Conservation (phyloP, 805 yeast genomes). For the Priceomyces castillae region DNA sequence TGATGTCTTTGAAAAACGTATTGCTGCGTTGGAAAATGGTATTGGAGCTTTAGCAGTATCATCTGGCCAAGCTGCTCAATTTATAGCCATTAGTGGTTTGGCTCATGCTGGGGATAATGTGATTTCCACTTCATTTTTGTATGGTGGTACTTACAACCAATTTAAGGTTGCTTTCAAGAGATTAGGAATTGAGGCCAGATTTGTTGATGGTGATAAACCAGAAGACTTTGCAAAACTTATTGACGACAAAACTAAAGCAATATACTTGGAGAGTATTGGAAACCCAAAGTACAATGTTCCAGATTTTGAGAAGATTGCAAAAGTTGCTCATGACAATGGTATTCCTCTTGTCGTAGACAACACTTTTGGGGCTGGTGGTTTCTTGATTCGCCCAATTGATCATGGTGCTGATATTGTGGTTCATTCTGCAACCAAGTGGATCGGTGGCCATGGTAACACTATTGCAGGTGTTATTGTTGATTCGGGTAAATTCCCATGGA, state of each 20-base stretch:
- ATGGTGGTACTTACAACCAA: constrained; percentile 97
- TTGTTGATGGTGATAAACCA: constrained; percentile 78
- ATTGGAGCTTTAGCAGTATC: constrained; percentile 84
- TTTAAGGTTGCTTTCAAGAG: constrained; percentile 90
- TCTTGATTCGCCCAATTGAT: constrained; percentile 75
- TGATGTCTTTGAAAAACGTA: constrained; percentile 85
- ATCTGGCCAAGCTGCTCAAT: constrained; percentile 98
- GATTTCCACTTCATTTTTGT: constrained; percentile 78
- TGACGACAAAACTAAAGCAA: constrained; percentile 85
- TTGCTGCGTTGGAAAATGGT: constrained; percentile 92
- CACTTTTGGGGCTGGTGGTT: constrained; percentile 97
- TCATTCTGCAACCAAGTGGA: constrained; percentile 97
- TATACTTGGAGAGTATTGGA: constrained; percentile 87
- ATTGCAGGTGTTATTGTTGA: constrained; percentile 90
- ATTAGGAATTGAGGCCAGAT: constrained; percentile 80
- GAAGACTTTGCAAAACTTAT: constrained; percentile 70
- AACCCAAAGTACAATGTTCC: constrained; percentile 93
- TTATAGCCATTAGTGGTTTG: constrained; percentile 75
- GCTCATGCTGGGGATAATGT: constrained; percentile 90
- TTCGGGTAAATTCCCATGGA: constrained; percentile 92
- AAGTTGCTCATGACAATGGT: constrained; percentile 81
- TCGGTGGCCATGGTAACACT: constrained; percentile 95
- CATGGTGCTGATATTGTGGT: constrained; percentile 90
- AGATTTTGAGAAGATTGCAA: constrained; percentile 75
- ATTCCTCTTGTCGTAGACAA: constrained; percentile 91